Evolutionary conservation across 2,329 filamentous ascomycete genomes (phyloP), one percentile per base, ranked within the genome.

Genomic region (Amauroascus verrucosus): DNA sequence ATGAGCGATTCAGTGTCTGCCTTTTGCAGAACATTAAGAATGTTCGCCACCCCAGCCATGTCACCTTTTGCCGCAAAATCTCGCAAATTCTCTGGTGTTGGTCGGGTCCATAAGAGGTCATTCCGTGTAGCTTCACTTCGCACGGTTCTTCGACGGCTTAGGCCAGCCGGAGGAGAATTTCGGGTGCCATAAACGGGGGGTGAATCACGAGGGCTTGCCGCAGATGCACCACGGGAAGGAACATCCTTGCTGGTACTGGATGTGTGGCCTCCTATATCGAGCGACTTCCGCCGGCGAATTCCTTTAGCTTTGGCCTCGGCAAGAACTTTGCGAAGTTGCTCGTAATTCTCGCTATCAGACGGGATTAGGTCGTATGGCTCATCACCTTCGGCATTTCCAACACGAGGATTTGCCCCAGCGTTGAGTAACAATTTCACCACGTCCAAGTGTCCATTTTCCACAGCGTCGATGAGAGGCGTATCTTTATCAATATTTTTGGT

Each of bases 381-480:
- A 64, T 95, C 85, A 4, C 93, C 93, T 62, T 89, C 85, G n/a
- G 88, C 83, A 65, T 97, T 96, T 45, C 89, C 84, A 60, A 89
- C 86, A 48, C 89, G 83, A 47, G 93, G 93, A 64, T 98, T 94
- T 11, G 95, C 91, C 9, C 90, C 91, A 54, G 90, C 85, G 53
- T 85, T 81, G 1, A 98, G 75, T 32, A 98, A 74, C 8, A 95
- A 75, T 63, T 83, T 87, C 40, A 98, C 86, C 3, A 97, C 91
- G 16, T 86, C 86, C 6, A 95, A 67, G 65, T 98, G 90, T 0
- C 88, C 88, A 63, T 98, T 98, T 61, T 97, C 93, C 26, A 97
- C 89, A 4, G 93, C 93, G 72, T 98, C 93, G 51, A 98, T 84
- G 33, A 98, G 77, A 26, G 93, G 93, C 0, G 93, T 97, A 63